Conservation (phyloP, 2,329 filamentous ascomycete genomes). For the Colletotrichum agaves region DNA sequence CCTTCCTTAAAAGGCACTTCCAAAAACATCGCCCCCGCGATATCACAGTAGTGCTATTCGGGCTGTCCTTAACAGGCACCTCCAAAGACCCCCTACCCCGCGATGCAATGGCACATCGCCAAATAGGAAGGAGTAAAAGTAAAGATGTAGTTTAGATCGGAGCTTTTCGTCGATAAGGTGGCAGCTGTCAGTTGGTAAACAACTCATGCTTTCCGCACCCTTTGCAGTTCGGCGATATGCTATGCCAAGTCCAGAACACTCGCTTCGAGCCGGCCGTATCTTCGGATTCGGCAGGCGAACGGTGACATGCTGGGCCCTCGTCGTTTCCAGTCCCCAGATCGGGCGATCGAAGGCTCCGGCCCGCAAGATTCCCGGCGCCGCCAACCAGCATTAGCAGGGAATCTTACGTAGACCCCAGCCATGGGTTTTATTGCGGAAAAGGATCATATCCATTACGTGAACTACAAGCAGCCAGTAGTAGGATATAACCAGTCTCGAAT, state of each 20-base stretch:
- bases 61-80: neutral
- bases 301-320: neutral
- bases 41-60: constrained; percentile 7
- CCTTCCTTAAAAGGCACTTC: constrained; percentile 28
- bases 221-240: constrained; percentile 1
- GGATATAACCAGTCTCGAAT: neutral
- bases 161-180: neutral
- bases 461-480: neutral
- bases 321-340: neutral
- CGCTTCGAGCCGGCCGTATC: constrained; percentile 17
- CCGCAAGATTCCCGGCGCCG: neutral
- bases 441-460: neutral
- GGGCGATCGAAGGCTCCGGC: neutral
- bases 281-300: constrained; percentile 22
- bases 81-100: constrained; percentile 19
- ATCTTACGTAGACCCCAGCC: neutral
- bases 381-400: neutral
- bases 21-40: neutral
- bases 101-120: constrained; percentile 11
- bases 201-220: neutral
- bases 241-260: constrained; percentile 6
- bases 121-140: constrained; percentile 31
- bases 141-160: neutral
- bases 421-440: neutral
- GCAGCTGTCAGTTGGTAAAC: no score